Conservation (phyloP, 148 eudicot genomes). For the Vaccinium corymbosum region DNA sequence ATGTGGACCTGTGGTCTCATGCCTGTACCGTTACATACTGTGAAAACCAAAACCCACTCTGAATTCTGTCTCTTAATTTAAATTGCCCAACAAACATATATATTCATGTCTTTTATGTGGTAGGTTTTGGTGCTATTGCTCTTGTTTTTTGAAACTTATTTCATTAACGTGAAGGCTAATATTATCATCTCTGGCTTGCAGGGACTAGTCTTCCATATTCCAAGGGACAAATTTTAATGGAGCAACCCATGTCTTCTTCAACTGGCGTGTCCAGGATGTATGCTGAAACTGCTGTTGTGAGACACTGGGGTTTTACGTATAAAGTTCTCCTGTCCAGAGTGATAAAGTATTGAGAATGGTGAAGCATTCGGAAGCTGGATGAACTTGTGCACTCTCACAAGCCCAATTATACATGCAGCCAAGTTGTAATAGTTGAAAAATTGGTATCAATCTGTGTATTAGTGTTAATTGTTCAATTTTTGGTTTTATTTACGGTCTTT, state of each 20-base stretch:
- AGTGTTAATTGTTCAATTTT: background rate
- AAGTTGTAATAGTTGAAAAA: background rate
- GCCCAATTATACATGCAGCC: background rate
- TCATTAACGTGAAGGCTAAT: background rate
- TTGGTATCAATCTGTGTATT: background rate
- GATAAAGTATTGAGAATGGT: background rate
- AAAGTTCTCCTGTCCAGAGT: background rate
- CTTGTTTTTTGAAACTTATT: background rate
- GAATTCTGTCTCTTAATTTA: too few species aligned
- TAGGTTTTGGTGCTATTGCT: background rate
- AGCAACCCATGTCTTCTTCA: background rate
- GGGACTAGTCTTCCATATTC: constrained; percentile 19
- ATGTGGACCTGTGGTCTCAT: background rate
- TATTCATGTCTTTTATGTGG: too few species aligned
- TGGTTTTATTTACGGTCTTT: background rate
- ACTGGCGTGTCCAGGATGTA: background rate
- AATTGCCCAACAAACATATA: too few species aligned
- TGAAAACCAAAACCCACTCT: too few species aligned
- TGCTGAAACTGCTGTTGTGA: background rate
- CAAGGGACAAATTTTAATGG: background rate
- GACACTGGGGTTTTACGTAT: background rate
- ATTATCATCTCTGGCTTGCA: constrained; percentile 16
- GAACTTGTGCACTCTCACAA: too few species aligned
- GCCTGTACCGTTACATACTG: background rate
- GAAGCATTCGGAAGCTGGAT: background rate